Percentiles rank a stretch among this genome's conserved stretches.
Evolutionary conservation across 169 alveolate species (phyloP).

Genomic region (Cryptosporidium bovis): DNA sequence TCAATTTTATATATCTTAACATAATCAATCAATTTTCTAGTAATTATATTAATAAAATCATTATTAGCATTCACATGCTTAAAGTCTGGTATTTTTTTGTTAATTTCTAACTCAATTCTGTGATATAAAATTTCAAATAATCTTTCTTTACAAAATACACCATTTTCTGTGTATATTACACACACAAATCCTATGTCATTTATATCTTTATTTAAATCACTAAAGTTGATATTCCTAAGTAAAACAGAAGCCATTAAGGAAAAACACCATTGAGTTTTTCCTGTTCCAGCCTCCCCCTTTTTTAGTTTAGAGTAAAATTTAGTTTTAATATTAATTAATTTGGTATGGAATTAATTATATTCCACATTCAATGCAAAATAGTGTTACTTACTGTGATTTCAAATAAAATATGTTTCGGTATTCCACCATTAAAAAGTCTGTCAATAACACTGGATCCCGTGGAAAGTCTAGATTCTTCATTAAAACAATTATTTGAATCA

Average conservation of each 20-base stretch:
- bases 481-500: not conserved
- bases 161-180: constrained; percentile 54
- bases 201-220: not conserved
- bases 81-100: not conserved
- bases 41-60: not conserved
- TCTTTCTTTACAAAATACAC: constrained; percentile 37
- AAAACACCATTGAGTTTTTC: constrained; percentile 72
- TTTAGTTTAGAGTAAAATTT: no score
- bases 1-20: constrained; percentile 27
- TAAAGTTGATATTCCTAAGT: constrained; percentile 7
- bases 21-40: not conserved
- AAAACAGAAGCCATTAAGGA: constrained; percentile 36
- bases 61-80: not conserved
- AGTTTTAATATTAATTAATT: not conserved
- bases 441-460: constrained; percentile 47
- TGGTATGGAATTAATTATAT: no score
- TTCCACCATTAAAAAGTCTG: constrained; percentile 51
- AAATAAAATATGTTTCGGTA: constrained; percentile 37
- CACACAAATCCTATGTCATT: constrained; percentile 31
- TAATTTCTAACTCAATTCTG: constrained; percentile 18
- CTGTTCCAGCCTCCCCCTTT: constrained; percentile 73
- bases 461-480: constrained; percentile 17
- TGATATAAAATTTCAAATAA: constrained; percentile 13
- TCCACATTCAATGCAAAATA: not conserved
- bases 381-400: constrained; percentile 51